Evolutionary conservation across 768 basidiomycete species (phyloP).

Genomic region (Macrocybe gigantea): DNA sequence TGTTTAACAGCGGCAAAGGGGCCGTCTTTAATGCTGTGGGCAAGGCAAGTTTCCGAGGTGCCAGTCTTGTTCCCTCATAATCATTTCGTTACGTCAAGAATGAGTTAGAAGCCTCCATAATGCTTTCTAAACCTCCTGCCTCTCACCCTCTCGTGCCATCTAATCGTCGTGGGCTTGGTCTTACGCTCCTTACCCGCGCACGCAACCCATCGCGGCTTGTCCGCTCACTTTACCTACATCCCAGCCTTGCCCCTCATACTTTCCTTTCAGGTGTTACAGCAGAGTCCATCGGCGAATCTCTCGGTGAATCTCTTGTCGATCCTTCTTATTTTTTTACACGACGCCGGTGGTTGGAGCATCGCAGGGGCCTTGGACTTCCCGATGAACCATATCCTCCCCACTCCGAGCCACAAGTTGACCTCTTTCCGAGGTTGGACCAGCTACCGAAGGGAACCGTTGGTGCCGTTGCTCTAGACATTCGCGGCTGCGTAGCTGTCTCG

Average conservation of each 20-base stretch:
- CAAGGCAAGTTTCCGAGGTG: slow-evolving; percentile 42
- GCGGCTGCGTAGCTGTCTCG: slow-evolving; percentile 65
- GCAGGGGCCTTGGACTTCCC: slow-evolving; percentile 66
- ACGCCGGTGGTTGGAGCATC: slow-evolving; percentile 71
- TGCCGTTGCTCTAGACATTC: slow-evolving; percentile 71
- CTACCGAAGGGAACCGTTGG: slow-evolving; percentile 79
- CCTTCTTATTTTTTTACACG: slow-evolving; percentile 78
- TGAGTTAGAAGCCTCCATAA: slow-evolving; percentile 77
- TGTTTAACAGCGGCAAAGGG: slow-evolving; percentile 79
- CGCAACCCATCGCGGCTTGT: slow-evolving; percentile 73
- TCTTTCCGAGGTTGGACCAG: slow-evolving; percentile 37
- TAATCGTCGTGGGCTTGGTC: slow-evolving; percentile 55
- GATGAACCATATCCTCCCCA: slow-evolving; percentile 49
- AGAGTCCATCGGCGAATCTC: slow-evolving; percentile 50
- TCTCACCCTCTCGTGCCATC: slow-evolving; percentile 54
- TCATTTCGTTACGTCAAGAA: slow-evolving; percentile 36
- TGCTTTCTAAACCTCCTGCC: slow-evolving; percentile 73
- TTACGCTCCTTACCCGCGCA: slow-evolving; percentile 59
- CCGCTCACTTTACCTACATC: slow-evolving; percentile 66
- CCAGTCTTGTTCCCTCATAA: neutral
- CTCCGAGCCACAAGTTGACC: slow-evolving; percentile 12
- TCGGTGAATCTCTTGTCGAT: slow-evolving; percentile 58
- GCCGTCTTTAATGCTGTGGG: slow-evolving; percentile 80
- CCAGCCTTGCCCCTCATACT: slow-evolving; percentile 53
- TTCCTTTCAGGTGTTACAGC: slow-evolving; percentile 65